These are phyloP conservation scores for Ophiostoma sp. DNA, from an alignment of 2,329 filamentous ascomycete genomes.

Conservation along the genomic window DNA sequence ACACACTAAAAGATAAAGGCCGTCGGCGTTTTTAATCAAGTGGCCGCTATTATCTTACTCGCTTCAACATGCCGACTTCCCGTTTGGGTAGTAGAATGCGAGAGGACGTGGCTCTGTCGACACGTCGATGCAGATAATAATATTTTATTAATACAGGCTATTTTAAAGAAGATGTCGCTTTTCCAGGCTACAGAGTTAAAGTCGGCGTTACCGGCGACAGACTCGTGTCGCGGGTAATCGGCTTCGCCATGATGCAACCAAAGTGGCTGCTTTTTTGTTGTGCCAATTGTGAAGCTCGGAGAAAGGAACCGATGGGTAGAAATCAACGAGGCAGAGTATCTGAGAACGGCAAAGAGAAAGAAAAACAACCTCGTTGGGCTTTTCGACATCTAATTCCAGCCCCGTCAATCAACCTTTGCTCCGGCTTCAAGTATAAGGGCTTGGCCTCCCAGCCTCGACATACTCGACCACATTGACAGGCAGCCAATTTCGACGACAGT, in stretches of 20 bases:
- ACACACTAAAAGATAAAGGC: neutral
- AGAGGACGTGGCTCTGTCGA: neutral
- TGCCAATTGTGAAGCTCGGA: neutral
- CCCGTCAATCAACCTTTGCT: neutral
- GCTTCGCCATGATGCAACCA: neutral
- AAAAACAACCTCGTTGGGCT: neutral
- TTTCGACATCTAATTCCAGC: neutral
- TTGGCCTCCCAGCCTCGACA: neutral
- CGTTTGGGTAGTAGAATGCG: slow-evolving; percentile 2
- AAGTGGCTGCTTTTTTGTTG: neutral
- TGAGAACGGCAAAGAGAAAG: neutral
- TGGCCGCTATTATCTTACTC: neutral
- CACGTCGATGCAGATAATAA: neutral
- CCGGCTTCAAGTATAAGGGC: neutral
- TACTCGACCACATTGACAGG: no score
- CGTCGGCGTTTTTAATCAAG: neutral
- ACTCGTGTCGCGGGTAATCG: neutral
- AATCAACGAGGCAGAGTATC: neutral
- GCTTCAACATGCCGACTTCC: neutral
- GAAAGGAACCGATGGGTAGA: neutral
- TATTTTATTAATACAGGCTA: neutral
- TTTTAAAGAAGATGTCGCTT: neutral
- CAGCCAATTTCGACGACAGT: no score
- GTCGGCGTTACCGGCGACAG: neutral
- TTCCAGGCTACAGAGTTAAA: neutral